Evolutionary conservation across 257 asterid genomes (phyloP).

Genomic region (Anisodus acutangulus): DNA sequence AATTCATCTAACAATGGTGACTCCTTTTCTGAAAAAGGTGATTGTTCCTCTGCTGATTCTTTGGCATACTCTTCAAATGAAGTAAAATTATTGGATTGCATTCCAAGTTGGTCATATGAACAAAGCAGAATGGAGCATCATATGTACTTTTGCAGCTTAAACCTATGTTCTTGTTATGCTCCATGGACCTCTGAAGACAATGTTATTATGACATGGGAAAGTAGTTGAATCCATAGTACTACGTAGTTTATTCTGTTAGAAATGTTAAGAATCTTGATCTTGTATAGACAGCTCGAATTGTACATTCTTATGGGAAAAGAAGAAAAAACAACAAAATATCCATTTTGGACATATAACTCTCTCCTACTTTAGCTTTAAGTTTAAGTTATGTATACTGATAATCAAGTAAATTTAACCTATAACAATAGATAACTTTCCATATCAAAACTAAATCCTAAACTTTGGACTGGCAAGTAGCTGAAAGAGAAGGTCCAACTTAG

Average conservation of each 20-base stretch:
- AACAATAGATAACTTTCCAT: neutral
- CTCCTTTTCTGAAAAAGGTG: neutral
- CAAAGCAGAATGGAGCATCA: constrained; percentile 29
- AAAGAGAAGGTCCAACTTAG: too few relatives aligned
- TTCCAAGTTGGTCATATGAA: constrained; percentile 29
- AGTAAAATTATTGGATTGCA: constrained; percentile 37
- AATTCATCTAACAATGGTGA: constrained; percentile 28
- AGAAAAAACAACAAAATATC: neutral
- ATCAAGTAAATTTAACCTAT: neutral
- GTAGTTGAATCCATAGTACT: neutral
- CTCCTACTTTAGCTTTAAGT: neutral
- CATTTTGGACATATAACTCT: neutral
- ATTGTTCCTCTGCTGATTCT: constrained; percentile 31
- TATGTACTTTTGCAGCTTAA: constrained; percentile 14
- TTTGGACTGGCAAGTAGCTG: too few relatives aligned
- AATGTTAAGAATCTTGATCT: neutral
- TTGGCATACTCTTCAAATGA: constrained; percentile 39
- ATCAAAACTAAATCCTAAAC: neutral
- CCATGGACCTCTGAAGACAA: neutral
- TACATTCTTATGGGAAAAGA: neutral
- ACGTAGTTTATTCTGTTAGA: neutral
- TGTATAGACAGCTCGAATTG: neutral
- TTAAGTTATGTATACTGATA: neutral
- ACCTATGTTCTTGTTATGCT: neutral
- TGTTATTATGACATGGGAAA: neutral